phyloP scores from a whole-genome alignment of 73 alveolate genomes.

The Paramecium sexaurelia region DNA sequence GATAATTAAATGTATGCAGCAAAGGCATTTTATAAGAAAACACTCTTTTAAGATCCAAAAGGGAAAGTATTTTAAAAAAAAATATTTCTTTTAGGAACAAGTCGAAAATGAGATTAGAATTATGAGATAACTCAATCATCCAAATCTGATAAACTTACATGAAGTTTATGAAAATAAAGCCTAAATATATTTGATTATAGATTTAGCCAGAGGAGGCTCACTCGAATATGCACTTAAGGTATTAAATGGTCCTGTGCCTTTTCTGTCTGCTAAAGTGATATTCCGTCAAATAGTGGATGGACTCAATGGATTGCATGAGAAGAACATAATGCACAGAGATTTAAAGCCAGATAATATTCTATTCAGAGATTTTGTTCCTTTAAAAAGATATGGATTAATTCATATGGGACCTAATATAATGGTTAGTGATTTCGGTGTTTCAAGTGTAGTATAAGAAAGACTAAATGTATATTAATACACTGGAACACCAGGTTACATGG shows the following conservation, averaged over 20 bases:
- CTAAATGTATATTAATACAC: conserved; percentile 15
- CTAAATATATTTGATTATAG: conserved; percentile 15
- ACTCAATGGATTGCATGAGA: conserved; percentile 38
- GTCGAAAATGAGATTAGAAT: conserved; percentile 62
- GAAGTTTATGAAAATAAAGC: conserved; percentile 65
- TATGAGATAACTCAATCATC: conserved; percentile 70
- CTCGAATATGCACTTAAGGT: conserved; percentile 51
- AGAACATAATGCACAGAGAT: conserved; percentile 69
- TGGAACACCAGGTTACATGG: conserved; percentile 74
- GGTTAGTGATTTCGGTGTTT: conserved; percentile 46
- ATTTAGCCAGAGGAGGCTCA: conserved; percentile 53
- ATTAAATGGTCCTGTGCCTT: conserved; percentile 50
- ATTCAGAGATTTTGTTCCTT: conserved; percentile 43
- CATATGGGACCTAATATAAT: conserved; percentile 32
- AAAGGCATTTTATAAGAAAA: conserved; percentile 42
- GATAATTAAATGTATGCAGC: conserved; percentile 53
- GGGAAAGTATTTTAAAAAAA: conserved; percentile 1
- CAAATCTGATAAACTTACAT: conserved; percentile 61
- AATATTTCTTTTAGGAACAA: conserved; percentile 7
- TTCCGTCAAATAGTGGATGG: conserved; percentile 64
- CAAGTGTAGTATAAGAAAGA: conserved; percentile 8
- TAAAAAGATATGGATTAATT: conserved; percentile 39
- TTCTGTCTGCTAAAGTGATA: conserved; percentile 52
- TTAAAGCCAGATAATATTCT: conserved; percentile 65
- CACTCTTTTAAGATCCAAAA: conserved; percentile 30